Evolutionary conservation across 2,329 filamentous ascomycete species (phyloP).

Genomic region (Camillea tinctor): DNA sequence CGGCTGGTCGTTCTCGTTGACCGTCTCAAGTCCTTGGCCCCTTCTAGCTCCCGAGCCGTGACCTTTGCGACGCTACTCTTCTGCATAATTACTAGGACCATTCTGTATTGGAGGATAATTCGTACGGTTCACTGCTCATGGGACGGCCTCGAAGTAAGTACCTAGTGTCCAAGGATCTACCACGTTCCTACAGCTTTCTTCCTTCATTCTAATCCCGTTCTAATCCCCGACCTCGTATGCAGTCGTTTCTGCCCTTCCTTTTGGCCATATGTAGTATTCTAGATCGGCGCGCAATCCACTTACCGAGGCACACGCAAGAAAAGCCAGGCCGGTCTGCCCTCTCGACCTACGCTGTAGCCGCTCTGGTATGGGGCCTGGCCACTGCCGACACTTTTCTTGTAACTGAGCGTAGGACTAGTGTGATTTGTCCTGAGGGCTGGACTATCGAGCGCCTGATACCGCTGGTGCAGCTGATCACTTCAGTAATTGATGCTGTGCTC

Average conservation of each 20-base stretch:
- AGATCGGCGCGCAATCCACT: conserved; percentile 18
- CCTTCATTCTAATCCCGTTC: conserved; percentile 1
- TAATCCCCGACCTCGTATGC: not conserved
- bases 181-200: not conserved
- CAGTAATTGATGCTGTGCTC: conserved; percentile 33
- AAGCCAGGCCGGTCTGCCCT: conserved; percentile 8
- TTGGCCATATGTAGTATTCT: conserved; percentile 23
- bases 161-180: conserved; percentile 7
- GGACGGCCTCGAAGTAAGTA: conserved; percentile 34
- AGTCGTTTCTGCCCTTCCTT: conserved; percentile 35
- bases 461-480: conserved; percentile 27
- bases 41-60: conserved; percentile 11
- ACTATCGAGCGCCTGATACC: conserved; percentile 30
- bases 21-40: conserved; percentile 13
- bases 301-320: conserved; percentile 21
- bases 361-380: conserved; percentile 34
- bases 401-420: conserved; percentile 26
- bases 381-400: conserved; percentile 27
- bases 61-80: conserved; percentile 22
- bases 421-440: conserved; percentile 30
- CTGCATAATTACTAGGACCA: conserved; percentile 25
- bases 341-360: conserved; percentile 22
- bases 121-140: conserved; percentile 35
- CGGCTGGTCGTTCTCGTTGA: conserved; percentile 2
- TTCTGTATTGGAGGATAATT: conserved; percentile 33